These are phyloP conservation scores for Cryptococcus sp. DNA, from an alignment of 1,284 basidiomycete genomes.

Conservation along the genomic window DNA sequence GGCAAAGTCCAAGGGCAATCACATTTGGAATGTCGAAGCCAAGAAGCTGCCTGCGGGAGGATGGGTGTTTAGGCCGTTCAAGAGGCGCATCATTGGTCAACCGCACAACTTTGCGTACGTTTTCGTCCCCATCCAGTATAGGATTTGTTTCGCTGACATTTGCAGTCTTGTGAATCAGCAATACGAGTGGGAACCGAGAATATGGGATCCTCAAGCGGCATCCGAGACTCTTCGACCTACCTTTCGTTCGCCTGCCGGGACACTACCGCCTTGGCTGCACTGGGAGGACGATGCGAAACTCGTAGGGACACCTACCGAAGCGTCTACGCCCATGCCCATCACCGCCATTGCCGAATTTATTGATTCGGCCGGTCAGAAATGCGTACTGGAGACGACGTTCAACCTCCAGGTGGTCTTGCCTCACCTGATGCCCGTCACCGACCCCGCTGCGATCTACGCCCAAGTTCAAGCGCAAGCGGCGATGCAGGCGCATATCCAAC, in stretches of 20 bases:
- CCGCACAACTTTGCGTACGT: conserved; percentile 67
- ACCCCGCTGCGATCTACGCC: conserved; percentile 6
- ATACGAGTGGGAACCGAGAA: conserved; percentile 88
- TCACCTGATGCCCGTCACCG: conserved; percentile 3
- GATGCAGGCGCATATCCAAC: conserved; percentile 1
- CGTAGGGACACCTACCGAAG: conserved; percentile 28
- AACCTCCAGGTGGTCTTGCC: conserved; percentile 25
- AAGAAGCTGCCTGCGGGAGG: conserved; percentile 68
- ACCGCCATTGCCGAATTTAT: conserved; percentile 31
- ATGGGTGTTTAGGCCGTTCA: conserved; percentile 91
- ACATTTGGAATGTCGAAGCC: conserved; percentile 98
- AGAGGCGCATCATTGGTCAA: conserved; percentile 73
- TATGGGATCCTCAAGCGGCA: conserved; percentile 94
- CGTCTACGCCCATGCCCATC: conserved; percentile 24
- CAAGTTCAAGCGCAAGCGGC: conserved; percentile 6
- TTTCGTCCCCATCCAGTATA: no score
- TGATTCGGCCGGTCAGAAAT: conserved; percentile 27
- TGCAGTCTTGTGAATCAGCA: conserved; percentile 57
- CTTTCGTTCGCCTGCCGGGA: conserved; percentile 65
- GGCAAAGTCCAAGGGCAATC: conserved; percentile 98
- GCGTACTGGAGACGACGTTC: conserved; percentile 27
- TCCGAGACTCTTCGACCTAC: conserved; percentile 68
- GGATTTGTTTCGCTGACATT: no score
- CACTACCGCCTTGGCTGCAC: conserved; percentile 74
- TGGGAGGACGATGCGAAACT: conserved; percentile 68